A percentile compares a stretch with the other conserved stretches of the same genome.
Evolutionary conservation across 495 filamentous ascomycete species (phyloP).

Genomic region (Hyaloscypha finlandica): DNA sequence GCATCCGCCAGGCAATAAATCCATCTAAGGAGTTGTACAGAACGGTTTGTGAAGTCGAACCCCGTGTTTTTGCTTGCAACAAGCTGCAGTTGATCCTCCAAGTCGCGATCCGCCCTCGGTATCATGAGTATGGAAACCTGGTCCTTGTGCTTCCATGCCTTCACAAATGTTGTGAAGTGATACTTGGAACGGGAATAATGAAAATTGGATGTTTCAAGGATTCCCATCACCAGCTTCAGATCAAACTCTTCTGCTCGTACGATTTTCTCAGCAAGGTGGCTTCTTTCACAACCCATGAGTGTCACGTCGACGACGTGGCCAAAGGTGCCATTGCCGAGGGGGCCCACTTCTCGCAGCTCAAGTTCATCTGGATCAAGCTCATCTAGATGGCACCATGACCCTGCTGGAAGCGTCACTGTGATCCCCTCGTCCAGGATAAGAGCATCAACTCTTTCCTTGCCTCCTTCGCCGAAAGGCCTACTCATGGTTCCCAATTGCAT

Average conservation of each 20-base stretch:
- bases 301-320: not conserved
- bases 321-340: not conserved
- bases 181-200: not conserved
- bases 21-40: not conserved
- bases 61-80: not conserved
- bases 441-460: no score
- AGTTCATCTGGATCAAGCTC: no score
- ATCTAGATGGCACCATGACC: no score
- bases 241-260: not conserved
- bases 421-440: no score
- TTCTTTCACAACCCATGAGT: not conserved
- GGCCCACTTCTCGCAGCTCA: not conserved
- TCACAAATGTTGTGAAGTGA: not conserved
- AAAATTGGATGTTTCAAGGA: not conserved
- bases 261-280: not conserved
- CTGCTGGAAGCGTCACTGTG: no score
- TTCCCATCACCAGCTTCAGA: not conserved
- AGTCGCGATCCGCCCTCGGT: not conserved
- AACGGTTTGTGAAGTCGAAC: not conserved
- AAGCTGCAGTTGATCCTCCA: not conserved
- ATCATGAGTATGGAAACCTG: not conserved
- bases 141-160: not conserved
- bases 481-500: no score
- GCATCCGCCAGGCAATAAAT: not conserved
- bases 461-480: no score